A percentile compares a stretch with the other conserved stretches of the same genome.
These are phyloP conservation scores for Irpex sp. DNA, from an alignment of 1,284 basidiomycete genomes.

Conservation along the genomic window DNA sequence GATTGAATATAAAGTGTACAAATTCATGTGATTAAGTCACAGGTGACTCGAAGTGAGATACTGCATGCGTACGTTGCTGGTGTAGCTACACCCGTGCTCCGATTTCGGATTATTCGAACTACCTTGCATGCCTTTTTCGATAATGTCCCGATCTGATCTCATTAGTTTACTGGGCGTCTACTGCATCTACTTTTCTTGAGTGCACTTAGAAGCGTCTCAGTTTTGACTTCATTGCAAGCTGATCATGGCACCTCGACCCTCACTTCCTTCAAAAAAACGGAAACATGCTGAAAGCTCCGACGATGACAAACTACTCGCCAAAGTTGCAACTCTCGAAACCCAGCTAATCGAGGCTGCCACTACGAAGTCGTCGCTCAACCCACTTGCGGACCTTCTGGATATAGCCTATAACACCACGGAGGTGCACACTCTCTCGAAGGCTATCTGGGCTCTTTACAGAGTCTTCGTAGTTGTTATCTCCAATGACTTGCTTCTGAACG, in stretches of 20 bases:
- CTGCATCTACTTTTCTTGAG: not conserved
- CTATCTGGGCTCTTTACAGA: constrained; percentile 80
- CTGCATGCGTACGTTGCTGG: too few species aligned
- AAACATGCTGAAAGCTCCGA: constrained; percentile 32
- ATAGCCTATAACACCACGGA: constrained; percentile 43
- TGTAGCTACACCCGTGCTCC: too few species aligned
- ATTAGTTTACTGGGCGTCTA: not conserved
- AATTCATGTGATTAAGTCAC: not conserved
- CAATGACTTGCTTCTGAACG: constrained; percentile 48
- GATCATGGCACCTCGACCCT: constrained; percentile 24
- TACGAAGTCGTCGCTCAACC: constrained; percentile 68
- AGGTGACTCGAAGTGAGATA: not conserved
- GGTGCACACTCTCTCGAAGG: constrained; percentile 63
- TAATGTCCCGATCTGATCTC: not conserved
- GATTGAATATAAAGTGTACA: too few species aligned
- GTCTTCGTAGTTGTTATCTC: constrained; percentile 69
- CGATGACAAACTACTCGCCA: constrained; percentile 5
- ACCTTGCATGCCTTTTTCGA: constrained; percentile 1
- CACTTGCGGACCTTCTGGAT: constrained; percentile 72
- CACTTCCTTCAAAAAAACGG: constrained; percentile 56
- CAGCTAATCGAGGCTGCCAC: constrained; percentile 46
- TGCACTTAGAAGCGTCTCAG: not conserved
- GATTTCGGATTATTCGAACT: not conserved
- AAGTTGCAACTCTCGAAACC: constrained; percentile 48
- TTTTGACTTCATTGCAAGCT: not conserved